Percentiles rank a stretch among this genome's conserved stretches.
These are phyloP conservation scores for Heimioporus sp. DNA, from an alignment of 768 basidiomycete genomes.

Conservation along the genomic window DNA sequence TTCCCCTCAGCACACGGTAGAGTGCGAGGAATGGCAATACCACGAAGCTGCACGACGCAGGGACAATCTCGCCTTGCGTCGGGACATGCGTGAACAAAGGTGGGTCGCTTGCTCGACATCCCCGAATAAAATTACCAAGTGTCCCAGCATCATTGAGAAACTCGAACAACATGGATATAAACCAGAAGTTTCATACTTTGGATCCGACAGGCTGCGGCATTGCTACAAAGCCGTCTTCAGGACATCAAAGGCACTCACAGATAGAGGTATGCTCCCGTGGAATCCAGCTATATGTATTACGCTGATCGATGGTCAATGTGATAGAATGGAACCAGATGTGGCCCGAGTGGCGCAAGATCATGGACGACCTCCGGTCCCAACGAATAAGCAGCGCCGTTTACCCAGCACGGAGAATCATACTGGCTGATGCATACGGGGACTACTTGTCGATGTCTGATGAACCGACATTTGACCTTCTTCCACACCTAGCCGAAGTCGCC, in stretches of 20 bases:
- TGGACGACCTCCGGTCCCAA: neutral
- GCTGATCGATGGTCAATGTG: neutral
- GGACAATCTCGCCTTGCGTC: neutral
- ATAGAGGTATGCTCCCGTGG: slow-evolving; percentile 4
- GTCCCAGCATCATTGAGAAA: slow-evolving; percentile 6
- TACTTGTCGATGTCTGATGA: neutral
- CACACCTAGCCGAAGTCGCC: slow-evolving; percentile 6
- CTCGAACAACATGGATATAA: slow-evolving; percentile 6
- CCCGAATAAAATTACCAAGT: neutral
- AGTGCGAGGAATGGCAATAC: slow-evolving; percentile 1
- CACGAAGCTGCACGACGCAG: neutral
- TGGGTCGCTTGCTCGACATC: neutral
- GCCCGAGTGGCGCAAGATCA: neutral
- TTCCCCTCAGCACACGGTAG: slow-evolving; percentile 1
- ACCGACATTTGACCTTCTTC: slow-evolving; percentile 6
- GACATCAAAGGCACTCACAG: neutral
- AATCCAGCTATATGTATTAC: too few species aligned
- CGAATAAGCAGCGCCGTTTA: neutral
- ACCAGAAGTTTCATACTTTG: neutral
- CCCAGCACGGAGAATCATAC: neutral
- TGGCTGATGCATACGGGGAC: neutral
- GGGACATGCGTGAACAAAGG: neutral
- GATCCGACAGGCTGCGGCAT: neutral
- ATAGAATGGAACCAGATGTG: slow-evolving; percentile 13
- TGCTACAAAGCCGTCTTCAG: neutral